Percentiles rank a stretch among this genome's conserved stretches.
These are phyloP conservation scores for Pythium oligandrum DNA, from an alignment of 352 stramenopile genomes.

Conservation along the genomic window DNA sequence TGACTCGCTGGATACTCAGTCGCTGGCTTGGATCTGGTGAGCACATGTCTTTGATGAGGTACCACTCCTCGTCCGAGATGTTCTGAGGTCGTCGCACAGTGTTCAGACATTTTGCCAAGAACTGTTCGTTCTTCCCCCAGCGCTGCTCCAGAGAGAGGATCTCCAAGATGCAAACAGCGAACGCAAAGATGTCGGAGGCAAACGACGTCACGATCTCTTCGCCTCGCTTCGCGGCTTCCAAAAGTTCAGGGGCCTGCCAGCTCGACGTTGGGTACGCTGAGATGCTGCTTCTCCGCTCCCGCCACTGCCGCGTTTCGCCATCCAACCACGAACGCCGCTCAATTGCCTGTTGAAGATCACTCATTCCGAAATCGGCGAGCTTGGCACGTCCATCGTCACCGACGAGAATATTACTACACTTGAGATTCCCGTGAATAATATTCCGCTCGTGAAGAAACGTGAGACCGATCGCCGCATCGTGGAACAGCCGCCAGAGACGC, in stretches of 20 bases:
- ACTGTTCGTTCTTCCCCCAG: constrained; percentile 3
- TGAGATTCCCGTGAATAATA: constrained; percentile 82
- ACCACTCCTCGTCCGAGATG: constrained; percentile 14
- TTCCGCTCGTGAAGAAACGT: constrained; percentile 46
- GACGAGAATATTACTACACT: constrained; percentile 80
- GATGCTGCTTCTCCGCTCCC: too few relatives aligned
- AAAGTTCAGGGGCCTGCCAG: constrained; percentile 10
- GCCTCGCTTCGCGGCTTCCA: constrained; percentile 6
- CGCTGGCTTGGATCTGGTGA: constrained; percentile 8
- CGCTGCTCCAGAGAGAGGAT: constrained; percentile 5
- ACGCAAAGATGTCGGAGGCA: constrained; percentile 38
- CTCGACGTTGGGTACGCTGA: neutral
- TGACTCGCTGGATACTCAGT: constrained; percentile 15
- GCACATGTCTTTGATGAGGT: constrained; percentile 19
- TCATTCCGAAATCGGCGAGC: constrained; percentile 35
- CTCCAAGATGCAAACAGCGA: constrained; percentile 45
- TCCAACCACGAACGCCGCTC: too few relatives aligned
- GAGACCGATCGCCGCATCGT: constrained; percentile 36
- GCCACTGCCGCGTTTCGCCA: too few relatives aligned
- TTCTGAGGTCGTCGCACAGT: constrained; percentile 4
- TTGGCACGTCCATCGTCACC: constrained; percentile 30
- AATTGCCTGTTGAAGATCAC: constrained; percentile 2
- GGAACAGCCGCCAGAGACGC: constrained; percentile 23
- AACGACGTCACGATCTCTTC: constrained; percentile 11
- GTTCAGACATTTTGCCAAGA: constrained; percentile 4